A percentile compares a stretch with the other conserved stretches of the same genome.
Evolutionary conservation across 1,284 basidiomycete genomes (phyloP).

Genomic region (Hemileia vastatrix): DNA sequence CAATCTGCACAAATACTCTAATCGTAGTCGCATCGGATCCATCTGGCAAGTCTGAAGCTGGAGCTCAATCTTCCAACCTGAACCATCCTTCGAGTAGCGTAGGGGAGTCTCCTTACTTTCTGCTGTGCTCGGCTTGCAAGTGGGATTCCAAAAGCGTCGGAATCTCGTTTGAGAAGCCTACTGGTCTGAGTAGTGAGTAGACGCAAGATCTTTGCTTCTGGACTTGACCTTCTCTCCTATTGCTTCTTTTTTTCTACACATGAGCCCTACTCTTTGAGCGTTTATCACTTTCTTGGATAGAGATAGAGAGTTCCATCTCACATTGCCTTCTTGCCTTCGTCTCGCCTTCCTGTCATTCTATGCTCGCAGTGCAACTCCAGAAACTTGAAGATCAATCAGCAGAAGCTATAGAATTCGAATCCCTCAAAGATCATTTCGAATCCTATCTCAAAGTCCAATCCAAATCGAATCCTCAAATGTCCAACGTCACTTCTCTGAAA

Average conservation of each 20-base stretch:
- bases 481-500: too few species aligned
- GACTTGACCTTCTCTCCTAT: too few species aligned
- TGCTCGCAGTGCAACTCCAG: slow-evolving; percentile 73
- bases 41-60: too few species aligned
- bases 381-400: slow-evolving; percentile 73
- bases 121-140: slow-evolving; percentile 80
- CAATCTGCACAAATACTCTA: slow-evolving; percentile 75
- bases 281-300: neutral
- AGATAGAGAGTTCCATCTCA: neutral
- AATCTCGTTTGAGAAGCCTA: slow-evolving; percentile 89
- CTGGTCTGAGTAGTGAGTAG: slow-evolving; percentile 58
- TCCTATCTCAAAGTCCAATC: slow-evolving; percentile 58
- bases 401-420: slow-evolving; percentile 75
- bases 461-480: too few species aligned
- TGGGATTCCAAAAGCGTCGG: slow-evolving; percentile 88
- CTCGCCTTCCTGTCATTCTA: too few species aligned
- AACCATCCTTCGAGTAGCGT: slow-evolving; percentile 45
- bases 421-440: slow-evolving; percentile 86
- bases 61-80: slow-evolving; percentile 50
- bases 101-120: slow-evolving; percentile 75
- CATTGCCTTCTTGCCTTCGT: too few species aligned
- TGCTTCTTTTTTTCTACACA: neutral
- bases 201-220: neutral
- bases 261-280: neutral
- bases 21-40: slow-evolving; percentile 78